Base-by-base conservation (phyloP, 176 grass and related monocot genomes). In the Secale cereale region DNA sequence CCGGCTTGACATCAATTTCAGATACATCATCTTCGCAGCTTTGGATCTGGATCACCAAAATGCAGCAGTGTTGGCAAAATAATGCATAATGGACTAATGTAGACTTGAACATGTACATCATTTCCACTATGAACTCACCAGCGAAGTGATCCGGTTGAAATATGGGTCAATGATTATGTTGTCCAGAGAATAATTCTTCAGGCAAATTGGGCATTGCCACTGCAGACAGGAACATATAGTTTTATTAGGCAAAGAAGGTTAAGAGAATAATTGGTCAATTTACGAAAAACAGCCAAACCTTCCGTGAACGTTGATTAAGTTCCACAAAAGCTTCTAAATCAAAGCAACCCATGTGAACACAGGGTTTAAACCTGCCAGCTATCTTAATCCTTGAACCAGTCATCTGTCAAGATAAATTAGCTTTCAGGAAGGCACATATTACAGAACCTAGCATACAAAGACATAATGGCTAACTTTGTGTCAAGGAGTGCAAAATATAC, bases 141-240 rank as follows among this genome's bases (percentile, higher is more conserved):
- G 78, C 57, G 86, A 84, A 86, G 91, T 89, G 65, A 98, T 98
- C 78, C 91, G 59, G 66, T 98, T 98, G 83, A 98, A 98, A 77
- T 95, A 95, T 78, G 93, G 93, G 87, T 98, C 97, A 83, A 95
- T 92, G 78, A 98, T 92, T 70, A 94, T 85, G 89, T 79, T 84
- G 57, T 92, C 93, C 43, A 95, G 48, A 77, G 89, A 92, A 57
- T 94, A 98, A 65, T 95, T 98, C 84, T 89, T 92, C 78, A 98
- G 77, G 82, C 93, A 95, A 85, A 91, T 92, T 83, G 97, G 97
- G 56, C 97, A 98, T 80, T 98, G 97, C 93, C 97, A 98, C 97
- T 98, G 93, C 62, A 93, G 43, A 40, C 82, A 74, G 81, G 37
- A 39, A 75, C 83, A 80, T 6, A 48, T 65, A 83, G 17, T 22